Conservation (phyloP, 176 grass and related monocot genomes). For the Phragmites australis region DNA sequence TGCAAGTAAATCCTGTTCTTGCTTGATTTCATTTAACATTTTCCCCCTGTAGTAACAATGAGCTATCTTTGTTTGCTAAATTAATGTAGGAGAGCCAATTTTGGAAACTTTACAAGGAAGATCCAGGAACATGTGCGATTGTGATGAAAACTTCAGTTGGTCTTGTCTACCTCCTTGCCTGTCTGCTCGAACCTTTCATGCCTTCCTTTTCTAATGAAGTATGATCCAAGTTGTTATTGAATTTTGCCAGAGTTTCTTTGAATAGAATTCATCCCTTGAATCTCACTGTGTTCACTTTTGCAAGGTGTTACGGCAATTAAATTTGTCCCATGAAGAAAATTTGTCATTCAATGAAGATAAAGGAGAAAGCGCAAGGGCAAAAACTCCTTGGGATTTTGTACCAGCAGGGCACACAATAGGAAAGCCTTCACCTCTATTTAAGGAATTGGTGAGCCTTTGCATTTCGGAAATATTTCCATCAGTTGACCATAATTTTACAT, state of each 20-base stretch:
- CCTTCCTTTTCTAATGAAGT: conserved; percentile 85
- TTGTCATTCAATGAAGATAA: conserved; percentile 82
- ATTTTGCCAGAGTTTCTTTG: background rate
- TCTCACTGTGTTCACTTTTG: conserved; percentile 7
- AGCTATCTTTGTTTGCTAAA: conserved; percentile 34
- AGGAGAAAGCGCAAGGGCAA: conserved; percentile 62
- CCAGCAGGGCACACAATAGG: conserved; percentile 81
- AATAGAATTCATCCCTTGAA: background rate
- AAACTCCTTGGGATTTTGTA: conserved; percentile 86
- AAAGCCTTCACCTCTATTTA: conserved; percentile 79
- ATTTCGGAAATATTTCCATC: background rate
- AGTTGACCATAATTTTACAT: conserved; percentile 22
- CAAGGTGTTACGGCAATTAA: conserved; percentile 79
- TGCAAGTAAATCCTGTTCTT: conserved; percentile 61
- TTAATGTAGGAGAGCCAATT: conserved; percentile 72
- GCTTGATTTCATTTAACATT: background rate
- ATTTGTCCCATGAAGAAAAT: conserved; percentile 51
- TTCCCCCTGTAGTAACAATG: background rate
- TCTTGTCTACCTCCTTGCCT: conserved; percentile 91
- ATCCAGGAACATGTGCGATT: conserved; percentile 69
- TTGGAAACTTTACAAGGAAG: conserved; percentile 93
- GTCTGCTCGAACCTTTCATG: conserved; percentile 95
- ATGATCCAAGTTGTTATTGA: conserved; percentile 19
- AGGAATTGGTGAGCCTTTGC: conserved; percentile 66
- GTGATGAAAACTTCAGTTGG: conserved; percentile 95